These are phyloP conservation scores for Anisodus acutangulus DNA, from an alignment of 257 asterid genomes.

Conservation along the genomic window DNA sequence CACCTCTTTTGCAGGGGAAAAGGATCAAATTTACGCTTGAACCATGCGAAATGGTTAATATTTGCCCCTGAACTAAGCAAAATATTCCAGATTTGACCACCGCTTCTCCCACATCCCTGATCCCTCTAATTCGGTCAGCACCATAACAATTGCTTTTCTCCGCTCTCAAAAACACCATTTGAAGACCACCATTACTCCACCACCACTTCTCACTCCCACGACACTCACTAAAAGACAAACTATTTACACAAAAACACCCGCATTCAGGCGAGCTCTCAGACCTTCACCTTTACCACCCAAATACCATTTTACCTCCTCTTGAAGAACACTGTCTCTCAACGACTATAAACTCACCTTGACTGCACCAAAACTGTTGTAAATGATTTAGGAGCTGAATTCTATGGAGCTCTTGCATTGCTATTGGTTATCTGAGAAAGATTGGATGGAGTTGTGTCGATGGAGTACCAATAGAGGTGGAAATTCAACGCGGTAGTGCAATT, in stretches of 20 bases:
- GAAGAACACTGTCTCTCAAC: not conserved
- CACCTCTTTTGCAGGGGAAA: not conserved
- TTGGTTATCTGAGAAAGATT: not conserved
- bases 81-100: not conserved
- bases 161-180: not conserved
- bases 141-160: conserved; percentile 7
- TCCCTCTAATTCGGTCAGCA: not conserved
- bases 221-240: not conserved
- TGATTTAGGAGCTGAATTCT: not conserved
- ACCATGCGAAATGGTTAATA: not conserved
- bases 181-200: not conserved
- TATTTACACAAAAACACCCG: not conserved
- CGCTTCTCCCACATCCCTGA: not conserved
- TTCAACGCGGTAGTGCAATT: not conserved
- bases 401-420: not conserved
- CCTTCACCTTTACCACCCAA: not conserved
- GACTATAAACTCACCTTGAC: not conserved
- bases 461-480: not conserved
- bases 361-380: not conserved
- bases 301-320: not conserved
- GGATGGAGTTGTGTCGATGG: not conserved
- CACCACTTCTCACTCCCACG: not conserved
- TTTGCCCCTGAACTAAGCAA: not conserved
- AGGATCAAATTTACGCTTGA: not conserved
- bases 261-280: not conserved